These are phyloP conservation scores for Pyricularia sp. DNA, from an alignment of 2,329 filamentous ascomycete species.

Conservation along the genomic window DNA sequence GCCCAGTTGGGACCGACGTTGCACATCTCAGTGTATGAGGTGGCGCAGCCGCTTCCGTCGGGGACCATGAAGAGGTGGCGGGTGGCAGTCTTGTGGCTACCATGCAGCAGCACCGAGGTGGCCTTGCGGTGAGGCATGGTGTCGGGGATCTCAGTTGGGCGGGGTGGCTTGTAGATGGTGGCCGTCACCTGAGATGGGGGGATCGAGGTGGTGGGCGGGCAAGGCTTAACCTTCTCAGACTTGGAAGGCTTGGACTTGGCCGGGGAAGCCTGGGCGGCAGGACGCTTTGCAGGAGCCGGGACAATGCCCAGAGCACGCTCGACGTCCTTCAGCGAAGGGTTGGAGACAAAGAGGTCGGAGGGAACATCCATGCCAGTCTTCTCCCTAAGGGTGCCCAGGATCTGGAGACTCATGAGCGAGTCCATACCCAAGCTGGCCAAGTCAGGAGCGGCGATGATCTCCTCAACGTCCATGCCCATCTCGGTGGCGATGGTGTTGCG, in stretches of 20 bases:
- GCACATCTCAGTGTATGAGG: slow-evolving; percentile 55
- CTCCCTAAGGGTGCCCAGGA: slow-evolving; percentile 44
- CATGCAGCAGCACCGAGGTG: slow-evolving; percentile 36
- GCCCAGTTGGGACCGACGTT: slow-evolving; percentile 35
- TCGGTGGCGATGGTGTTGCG: slow-evolving; percentile 61
- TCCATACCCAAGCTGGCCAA: slow-evolving; percentile 50
- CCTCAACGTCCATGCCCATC: slow-evolving; percentile 61
- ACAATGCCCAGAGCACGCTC: slow-evolving; percentile 51
- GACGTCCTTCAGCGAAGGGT: slow-evolving; percentile 54
- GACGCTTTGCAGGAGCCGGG: slow-evolving; percentile 20
- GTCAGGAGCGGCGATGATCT: slow-evolving; percentile 44
- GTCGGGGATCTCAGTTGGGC: slow-evolving; percentile 27
- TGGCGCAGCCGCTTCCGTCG: slow-evolving; percentile 50
- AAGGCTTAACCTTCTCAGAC: slow-evolving; percentile 15
- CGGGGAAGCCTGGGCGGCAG: slow-evolving; percentile 15
- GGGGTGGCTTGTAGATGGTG: slow-evolving; percentile 30
- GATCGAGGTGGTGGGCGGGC: slow-evolving; percentile 17
- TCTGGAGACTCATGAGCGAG: slow-evolving; percentile 47
- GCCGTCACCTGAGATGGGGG: slow-evolving; percentile 30
- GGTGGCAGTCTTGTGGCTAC: slow-evolving; percentile 36
- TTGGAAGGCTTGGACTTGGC: slow-evolving; percentile 15
- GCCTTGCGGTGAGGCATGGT: slow-evolving; percentile 41
- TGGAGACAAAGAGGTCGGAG: slow-evolving; percentile 50
- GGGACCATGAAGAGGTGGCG: slow-evolving; percentile 44
- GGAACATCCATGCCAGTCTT: slow-evolving; percentile 44